phyloP scores from a whole-genome alignment of 257 asterid genomes.

The Paraleonurus japonicus region DNA sequence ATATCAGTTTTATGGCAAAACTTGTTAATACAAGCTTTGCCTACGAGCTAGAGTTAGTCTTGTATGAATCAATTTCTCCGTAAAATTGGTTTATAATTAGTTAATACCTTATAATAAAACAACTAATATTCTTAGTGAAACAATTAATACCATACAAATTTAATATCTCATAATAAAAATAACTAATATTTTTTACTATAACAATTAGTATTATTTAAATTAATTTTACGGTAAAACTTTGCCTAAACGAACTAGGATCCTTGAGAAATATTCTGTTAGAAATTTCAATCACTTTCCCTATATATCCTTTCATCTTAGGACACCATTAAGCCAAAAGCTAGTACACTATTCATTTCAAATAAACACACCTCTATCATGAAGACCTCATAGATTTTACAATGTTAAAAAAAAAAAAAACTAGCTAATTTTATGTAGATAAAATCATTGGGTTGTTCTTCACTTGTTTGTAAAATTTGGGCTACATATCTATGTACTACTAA shows the following conservation, averaged over 20 bases:
- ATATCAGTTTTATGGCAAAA: no score
- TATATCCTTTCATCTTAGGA: conserved; percentile 17
- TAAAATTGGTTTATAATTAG: no score
- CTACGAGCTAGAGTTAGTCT: no score
- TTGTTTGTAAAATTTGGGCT: neutral
- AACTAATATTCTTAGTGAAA: no score
- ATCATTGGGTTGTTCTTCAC: neutral
- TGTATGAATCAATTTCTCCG: no score
- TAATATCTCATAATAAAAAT: no score
- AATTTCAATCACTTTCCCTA: neutral
- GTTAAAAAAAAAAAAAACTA: neutral
- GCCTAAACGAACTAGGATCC: neutral
- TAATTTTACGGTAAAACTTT: no score
- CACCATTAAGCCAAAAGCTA: neutral
- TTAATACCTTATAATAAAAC: no score
- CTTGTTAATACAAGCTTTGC: no score
- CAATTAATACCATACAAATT: no score
- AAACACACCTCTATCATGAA: conserved; percentile 14
- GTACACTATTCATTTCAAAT: neutral
- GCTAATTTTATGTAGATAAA: conserved; percentile 20
- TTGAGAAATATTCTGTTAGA: neutral
- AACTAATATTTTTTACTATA: no score
- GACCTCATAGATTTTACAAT: neutral
- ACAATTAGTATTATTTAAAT: no score
- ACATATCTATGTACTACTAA: neutral